Percentiles rank a stretch among this genome's conserved stretches.
Conservation (phyloP, 129 eudicot genomes). For the Flaveria sonorensis region DNA sequence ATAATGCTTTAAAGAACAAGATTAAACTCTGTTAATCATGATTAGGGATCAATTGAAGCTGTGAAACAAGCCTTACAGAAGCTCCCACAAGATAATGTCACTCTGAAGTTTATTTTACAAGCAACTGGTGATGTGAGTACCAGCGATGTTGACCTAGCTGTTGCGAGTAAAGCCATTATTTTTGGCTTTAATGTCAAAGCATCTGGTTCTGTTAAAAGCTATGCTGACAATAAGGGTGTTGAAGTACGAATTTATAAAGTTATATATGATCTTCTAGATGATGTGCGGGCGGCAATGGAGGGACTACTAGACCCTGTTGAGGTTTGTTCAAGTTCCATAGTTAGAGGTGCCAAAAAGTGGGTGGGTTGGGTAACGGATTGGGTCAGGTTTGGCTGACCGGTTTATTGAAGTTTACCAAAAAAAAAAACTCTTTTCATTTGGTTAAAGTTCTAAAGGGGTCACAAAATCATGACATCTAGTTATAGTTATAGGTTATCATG, state of each 20-base stretch:
- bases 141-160: constrained; percentile 95
- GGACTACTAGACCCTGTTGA: constrained; percentile 92
- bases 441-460: neutral
- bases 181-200: constrained; percentile 87
- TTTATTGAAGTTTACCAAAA: too few species aligned
- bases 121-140: constrained; percentile 85
- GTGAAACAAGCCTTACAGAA: constrained; percentile 84
- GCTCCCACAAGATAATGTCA: constrained; percentile 92
- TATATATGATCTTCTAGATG: constrained; percentile 93
- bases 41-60: constrained; percentile 96
- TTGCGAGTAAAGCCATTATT: constrained; percentile 77
- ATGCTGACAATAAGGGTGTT: constrained; percentile 75
- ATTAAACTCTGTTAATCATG: constrained; percentile 25
- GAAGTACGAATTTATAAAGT: constrained; percentile 84
- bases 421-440: neutral
- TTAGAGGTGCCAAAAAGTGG: neutral
- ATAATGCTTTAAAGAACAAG: constrained; percentile 11
- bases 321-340: constrained; percentile 49
- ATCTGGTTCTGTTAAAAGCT: constrained; percentile 79
- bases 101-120: constrained; percentile 83
- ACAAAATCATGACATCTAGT: neutral
- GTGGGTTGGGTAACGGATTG: neutral
- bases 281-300: constrained; percentile 91
- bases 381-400: neutral
- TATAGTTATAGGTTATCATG: neutral